Base-by-base conservation (phyloP, 1,284 basidiomycete species). In the Heterobasidion occidentale region DNA sequence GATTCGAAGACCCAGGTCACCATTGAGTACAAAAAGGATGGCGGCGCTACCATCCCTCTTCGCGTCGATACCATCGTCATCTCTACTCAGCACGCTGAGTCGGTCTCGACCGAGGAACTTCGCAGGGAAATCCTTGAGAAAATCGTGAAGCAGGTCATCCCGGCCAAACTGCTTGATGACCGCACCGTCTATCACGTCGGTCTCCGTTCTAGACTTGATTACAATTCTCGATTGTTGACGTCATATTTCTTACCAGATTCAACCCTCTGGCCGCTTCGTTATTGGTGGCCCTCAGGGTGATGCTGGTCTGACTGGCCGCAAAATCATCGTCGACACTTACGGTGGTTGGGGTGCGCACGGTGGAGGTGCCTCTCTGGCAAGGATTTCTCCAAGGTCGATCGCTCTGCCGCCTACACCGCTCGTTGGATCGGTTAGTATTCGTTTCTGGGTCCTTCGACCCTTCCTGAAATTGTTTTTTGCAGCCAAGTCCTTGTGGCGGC, bases 1-100 rank as follows among this genome's bases (percentile, higher is more conserved):
- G 96, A 99, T 78, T 94, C 94, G 62, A 99, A 99, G 86, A 98
- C 96, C 54, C 96, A 99, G 77, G 97, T 99, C 75, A 99, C 97
- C 58, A 80, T 99, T 72, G 94, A 99, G 81, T 99, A 99, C 88
- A 97, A 94, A 84, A 96, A 96, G 79, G 93, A 97, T 53, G 85
- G 84, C 63, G 96, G 96, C 71, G 94, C 94, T 56, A 93, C 90
- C 63, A 86, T 95, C 64, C 97, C 97, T 63, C 79, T 98, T 66
- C 93, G 97, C 66, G 96, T 99, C 59, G 96, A 99, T 80, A 99
- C 97, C 57, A 75, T 99, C 63, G 97, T 99, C 70, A 90, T 99
- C 73, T 99, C 97, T 53, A 94, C 94, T 61, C 97, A 99, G 74
- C 97, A 99, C 75, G 88, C 96, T 56, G 97, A 99, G 72, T 90